A percentile compares a stretch with the other conserved stretches of the same genome.
Conservation (phyloP, 371 early-diverging fungal genomes). For the Phascolomyces articulosus region DNA sequence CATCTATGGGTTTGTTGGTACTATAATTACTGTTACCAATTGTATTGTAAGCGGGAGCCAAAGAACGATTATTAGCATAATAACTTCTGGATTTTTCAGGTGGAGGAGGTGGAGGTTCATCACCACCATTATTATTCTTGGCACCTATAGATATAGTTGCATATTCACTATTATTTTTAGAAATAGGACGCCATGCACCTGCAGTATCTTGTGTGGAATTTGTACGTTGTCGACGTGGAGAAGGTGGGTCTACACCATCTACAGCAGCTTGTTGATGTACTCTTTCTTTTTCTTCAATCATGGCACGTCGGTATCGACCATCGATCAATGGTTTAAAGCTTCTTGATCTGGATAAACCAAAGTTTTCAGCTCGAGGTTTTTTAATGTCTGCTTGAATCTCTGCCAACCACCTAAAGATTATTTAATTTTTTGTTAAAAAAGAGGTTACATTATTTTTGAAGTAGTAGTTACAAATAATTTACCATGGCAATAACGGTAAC, state of each 20-base stretch:
- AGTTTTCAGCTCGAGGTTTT: conserved; percentile 35
- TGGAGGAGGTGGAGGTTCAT: conserved; percentile 5
- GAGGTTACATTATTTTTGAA: too few species aligned
- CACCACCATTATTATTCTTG: background rate
- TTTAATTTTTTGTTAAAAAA: too few species aligned
- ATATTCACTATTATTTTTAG: background rate
- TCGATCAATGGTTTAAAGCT: conserved; percentile 43
- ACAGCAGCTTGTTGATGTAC: conserved; percentile 25
- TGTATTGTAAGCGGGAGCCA: conserved; percentile 2
- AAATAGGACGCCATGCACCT: background rate
- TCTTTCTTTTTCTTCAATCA: conserved; percentile 33
- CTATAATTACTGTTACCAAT: background rate
- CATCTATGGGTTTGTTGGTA: background rate
- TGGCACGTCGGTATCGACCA: conserved; percentile 35
- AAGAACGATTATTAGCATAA: background rate
- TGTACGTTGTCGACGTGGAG: background rate
- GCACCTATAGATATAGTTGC: background rate
- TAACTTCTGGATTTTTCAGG: conserved; percentile 4
- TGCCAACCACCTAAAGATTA: conserved; percentile 39
- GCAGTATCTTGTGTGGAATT: conserved; percentile 5
- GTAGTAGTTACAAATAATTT: too few species aligned
- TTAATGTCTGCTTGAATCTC: conserved; percentile 53
- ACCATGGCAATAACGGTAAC: too few species aligned
- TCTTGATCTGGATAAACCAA: conserved; percentile 30
- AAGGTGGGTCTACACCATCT: conserved; percentile 1